Base-by-base conservation (phyloP, 1,284 basidiomycete species). In the Cutaneotrichosporon cutaneum region DNA sequence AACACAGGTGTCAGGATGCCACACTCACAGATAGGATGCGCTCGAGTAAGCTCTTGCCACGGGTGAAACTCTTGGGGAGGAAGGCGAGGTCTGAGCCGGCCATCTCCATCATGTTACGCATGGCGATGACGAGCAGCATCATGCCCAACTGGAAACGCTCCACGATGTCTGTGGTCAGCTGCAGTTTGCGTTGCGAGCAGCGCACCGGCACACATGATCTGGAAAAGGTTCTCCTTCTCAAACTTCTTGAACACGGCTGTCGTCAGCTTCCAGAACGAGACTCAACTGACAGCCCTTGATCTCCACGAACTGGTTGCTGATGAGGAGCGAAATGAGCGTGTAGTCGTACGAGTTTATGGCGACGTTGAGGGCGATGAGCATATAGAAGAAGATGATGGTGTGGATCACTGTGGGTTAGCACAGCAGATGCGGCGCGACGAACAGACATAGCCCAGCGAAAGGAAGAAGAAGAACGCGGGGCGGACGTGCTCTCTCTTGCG, bases 321-420 rank as follows among this genome's bases (percentile, higher is more conserved):
- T 87, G 6, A 99, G 84, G 0, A 99, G 85, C 0, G 95, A 97
- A 35, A 99, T 84, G 14, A 99, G 86, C 1, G 94, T 90, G 74
- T 99, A 92, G 78, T 98, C 95, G 79, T 96, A 99, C 18, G 94
- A 95, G 80, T 99, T 99, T 77, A 99, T 92, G 5, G 96, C 95
- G 27, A 99, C 95, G 69, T 99, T 99, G 62, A 99, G 84, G 1
- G 94, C 87, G 57, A 97, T 91, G 56, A 98, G 85, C 80, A 98
- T 94, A 76, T 98, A 99, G 62, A 98, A 88, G 84, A 98, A 92
- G 52, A 99, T 90, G n/a, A 98, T 82, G 1, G 92, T 86, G 77
- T 99, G 95, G 0, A 87, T 83, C 58, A 90, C 94, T 95, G 70
- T 9, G 36, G 14, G 58, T 67, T 32, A 67, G 61, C 21, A 8